Percentiles rank a stretch among this genome's conserved stretches.
Evolutionary conservation across 2,329 filamentous ascomycete species (phyloP).

Genomic region (Thielaviopsis cerberus): DNA sequence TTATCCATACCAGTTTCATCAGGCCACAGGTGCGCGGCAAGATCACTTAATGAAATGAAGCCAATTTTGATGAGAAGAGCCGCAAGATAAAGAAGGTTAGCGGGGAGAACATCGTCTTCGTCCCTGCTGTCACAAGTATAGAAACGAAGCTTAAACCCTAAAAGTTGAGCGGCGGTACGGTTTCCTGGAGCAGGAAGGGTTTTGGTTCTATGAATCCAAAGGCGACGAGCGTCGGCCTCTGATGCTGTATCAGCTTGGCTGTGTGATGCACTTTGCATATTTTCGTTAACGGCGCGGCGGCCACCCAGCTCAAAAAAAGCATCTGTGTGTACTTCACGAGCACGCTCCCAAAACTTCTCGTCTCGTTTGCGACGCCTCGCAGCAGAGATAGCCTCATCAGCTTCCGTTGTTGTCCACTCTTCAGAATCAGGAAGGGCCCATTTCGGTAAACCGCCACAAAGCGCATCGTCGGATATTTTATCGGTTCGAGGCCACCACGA

Average conservation of each 20-base stretch:
- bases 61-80: constrained; percentile 91
- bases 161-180: constrained; percentile 74
- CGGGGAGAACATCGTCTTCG: constrained; percentile 59
- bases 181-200: constrained; percentile 75
- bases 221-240: constrained; percentile 37
- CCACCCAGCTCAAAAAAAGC: constrained; percentile 83
- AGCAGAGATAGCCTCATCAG: constrained; percentile 44
- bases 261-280: constrained; percentile 14
- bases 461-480: constrained; percentile 19
- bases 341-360: constrained; percentile 58
- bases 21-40: constrained; percentile 85
- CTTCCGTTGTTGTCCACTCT: constrained; percentile 44
- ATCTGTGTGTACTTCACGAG: constrained; percentile 55
- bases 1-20: constrained; percentile 64
- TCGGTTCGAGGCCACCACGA: constrained; percentile 83
- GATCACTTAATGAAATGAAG: constrained; percentile 77
- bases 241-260: constrained; percentile 33
- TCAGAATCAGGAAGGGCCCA: constrained; percentile 65
- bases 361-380: constrained; percentile 48
- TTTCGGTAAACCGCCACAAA: constrained; percentile 50
- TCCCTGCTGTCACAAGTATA: constrained; percentile 69
- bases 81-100: constrained; percentile 81
- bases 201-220: constrained; percentile 66
- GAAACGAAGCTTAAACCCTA: constrained; percentile 93
- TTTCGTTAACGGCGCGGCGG: constrained; percentile 34